Evolutionary conservation across 805 yeast species (phyloP), one percentile per base, ranked within the genome.

Genomic region (Lipomyces mesembrius): DNA sequence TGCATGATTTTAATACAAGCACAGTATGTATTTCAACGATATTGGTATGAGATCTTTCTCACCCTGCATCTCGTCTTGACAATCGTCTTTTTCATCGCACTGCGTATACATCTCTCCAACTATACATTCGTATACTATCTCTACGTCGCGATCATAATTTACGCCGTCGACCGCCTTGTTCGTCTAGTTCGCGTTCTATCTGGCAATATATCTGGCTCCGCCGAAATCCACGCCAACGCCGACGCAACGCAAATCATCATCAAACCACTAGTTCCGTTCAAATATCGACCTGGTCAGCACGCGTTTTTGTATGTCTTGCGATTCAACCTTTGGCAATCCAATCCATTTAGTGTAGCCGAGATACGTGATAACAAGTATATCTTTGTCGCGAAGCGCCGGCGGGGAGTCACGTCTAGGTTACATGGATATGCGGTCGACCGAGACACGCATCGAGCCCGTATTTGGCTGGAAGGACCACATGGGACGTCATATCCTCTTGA

Each of bases 161-260:
- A 96, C 96, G 82, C 80, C 1, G 80, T 85, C 71, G 96, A 92
- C 74, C 80, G 94, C 63, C 66, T 85, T 0, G 73, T 84, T 12
- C 82, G 97, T 70, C 65, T 88, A 8, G 77, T 82, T 0, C 82
- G 91, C 62, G 76, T 91, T 1, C 62, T 83, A n/a, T 75, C 79
- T 49, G 88, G 89, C 68, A 96, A 97, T 9, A 71, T 79, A 8
- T 34, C 65, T 17, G 62, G 66, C 22, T 60, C 64, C 6, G 76
- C 77, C 29, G 66, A 67, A 14, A 79, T 80, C 2, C 66, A 67
- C 34, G 62, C 60, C n/a, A 59, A 53, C 43, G 65, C 52, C 8
- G 52, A 57, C 46, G 68, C 65, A 3, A 63, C 66, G 1, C 60
- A 60, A 22, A 62, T 66, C 8, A 6, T 35, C 4, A 64, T 66